These are phyloP conservation scores for Pseudocercospora fijiensis DNA, from an alignment of 2,329 filamentous ascomycete genomes.

Conservation along the genomic window DNA sequence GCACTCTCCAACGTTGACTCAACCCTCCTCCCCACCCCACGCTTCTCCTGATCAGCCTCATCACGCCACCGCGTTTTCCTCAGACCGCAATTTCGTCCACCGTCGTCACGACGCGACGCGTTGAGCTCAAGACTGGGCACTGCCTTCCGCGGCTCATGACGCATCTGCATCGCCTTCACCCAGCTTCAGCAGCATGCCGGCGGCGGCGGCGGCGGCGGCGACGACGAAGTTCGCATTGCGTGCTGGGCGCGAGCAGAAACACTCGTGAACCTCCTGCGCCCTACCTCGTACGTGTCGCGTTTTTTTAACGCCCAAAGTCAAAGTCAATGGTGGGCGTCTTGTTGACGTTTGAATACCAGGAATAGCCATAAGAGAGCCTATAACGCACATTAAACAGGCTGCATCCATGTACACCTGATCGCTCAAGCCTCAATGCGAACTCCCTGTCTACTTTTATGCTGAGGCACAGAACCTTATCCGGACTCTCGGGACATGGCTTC, in stretches of 20 bases:
- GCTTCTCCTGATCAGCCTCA: constrained; percentile 1
- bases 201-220: too few relatives aligned
- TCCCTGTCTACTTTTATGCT: neutral
- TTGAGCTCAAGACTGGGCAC: neutral
- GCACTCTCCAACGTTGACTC: neutral
- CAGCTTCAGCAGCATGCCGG: neutral
- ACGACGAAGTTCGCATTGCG: neutral
- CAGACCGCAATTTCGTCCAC: neutral
- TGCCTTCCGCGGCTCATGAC: neutral
- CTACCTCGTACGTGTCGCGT: neutral
- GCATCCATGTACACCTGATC: neutral
- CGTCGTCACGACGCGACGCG: neutral
- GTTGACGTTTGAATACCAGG: neutral
- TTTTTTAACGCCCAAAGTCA: neutral
- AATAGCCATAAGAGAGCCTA: neutral
- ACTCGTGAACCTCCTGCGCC: neutral
- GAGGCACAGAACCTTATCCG: neutral
- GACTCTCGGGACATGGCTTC: neutral
- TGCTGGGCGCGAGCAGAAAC: neutral
- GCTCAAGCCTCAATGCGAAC: neutral
- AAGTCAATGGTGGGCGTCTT: neutral
- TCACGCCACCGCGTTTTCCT: neutral
- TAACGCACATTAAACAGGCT: neutral
- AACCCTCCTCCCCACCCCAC: neutral
- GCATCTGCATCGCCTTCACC: neutral